phyloP scores from a whole-genome alignment of 768 basidiomycete species.

The Mycena maculata region DNA sequence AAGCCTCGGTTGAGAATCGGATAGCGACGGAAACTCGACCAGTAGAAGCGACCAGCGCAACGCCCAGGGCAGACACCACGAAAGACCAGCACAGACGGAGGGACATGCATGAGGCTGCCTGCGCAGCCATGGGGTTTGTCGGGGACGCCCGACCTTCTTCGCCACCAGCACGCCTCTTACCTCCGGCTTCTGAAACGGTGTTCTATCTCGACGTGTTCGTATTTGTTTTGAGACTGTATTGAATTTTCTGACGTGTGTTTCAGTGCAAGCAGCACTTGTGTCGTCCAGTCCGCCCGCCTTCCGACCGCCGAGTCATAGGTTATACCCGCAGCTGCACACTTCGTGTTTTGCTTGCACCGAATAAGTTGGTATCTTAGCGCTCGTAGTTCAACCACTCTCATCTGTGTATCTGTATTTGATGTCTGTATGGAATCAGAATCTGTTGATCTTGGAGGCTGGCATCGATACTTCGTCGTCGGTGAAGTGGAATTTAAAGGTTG shows the following conservation, averaged over 20 bases:
- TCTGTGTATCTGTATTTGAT: no score
- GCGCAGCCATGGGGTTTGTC: background rate
- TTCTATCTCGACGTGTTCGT: background rate
- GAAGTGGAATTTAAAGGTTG: no score
- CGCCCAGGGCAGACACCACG: background rate
- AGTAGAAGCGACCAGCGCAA: background rate
- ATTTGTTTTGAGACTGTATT: background rate
- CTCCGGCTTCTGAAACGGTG: background rate
- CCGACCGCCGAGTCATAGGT: background rate
- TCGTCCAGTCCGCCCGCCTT: background rate
- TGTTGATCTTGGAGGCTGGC: no score
- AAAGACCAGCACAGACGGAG: background rate
- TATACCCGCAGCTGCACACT: no score
- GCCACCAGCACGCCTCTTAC: background rate
- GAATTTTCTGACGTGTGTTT: background rate
- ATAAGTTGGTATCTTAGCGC: no score
- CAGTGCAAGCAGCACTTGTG: background rate
- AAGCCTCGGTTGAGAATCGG: background rate
- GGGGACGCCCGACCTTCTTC: slow-evolving; percentile 1
- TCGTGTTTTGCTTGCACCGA: no score
- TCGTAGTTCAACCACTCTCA: no score
- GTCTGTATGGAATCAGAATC: no score
- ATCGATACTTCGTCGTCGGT: no score
- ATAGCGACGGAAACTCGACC: background rate
- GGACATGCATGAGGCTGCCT: background rate